Percentiles rank a stretch among this genome's conserved stretches.
Conservation (phyloP, 306 rosid species). For the Vachellia collinsii region DNA sequence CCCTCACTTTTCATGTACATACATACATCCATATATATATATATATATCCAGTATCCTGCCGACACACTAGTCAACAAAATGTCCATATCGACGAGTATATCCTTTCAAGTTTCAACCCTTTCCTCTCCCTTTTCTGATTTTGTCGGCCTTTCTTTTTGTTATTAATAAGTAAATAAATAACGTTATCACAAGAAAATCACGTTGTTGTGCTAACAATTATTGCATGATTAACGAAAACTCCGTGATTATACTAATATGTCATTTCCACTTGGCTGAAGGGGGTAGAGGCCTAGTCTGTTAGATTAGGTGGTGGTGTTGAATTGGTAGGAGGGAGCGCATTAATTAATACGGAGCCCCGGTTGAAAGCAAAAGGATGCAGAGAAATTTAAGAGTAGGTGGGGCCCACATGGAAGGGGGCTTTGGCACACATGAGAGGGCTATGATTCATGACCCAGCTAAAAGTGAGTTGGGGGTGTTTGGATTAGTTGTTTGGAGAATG, state of each 20-base stretch:
- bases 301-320: neutral
- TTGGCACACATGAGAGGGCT: conserved; percentile 2
- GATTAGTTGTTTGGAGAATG: no score
- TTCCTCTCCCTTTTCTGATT: conserved; percentile 5
- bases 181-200: neutral
- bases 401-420: conserved; percentile 44
- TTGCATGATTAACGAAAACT: neutral
- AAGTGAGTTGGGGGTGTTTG: no score
- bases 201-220: neutral
- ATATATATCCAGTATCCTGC: conserved; percentile 22
- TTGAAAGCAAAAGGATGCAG: neutral
- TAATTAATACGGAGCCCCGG: conserved; percentile 33
- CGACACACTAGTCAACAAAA: conserved; percentile 41
- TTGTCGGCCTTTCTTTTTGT: neutral
- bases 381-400: conserved; percentile 35
- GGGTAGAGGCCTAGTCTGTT: neutral
- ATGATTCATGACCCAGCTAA: no score
- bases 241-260: neutral
- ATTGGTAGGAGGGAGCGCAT: neutral
- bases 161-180: neutral
- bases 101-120: neutral
- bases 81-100: neutral
- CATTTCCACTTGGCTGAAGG: neutral
- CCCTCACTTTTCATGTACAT: no score
- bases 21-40: no score